Evolutionary conservation across 2,329 filamentous ascomycete genomes (phyloP), one percentile per base, ranked within the genome.

Genomic region (Talaromyces pinophilus): DNA sequence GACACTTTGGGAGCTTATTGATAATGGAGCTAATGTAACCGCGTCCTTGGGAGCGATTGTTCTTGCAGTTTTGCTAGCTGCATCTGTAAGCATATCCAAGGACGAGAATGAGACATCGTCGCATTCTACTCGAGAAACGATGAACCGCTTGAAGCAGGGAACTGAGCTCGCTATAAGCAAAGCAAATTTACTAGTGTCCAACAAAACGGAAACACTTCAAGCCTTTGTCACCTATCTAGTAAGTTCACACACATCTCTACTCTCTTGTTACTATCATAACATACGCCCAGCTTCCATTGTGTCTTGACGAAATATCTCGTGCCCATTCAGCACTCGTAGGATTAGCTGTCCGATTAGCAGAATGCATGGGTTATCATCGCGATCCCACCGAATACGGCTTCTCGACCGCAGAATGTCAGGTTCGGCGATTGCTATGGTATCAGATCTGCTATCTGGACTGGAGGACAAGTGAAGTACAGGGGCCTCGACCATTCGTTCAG

Each of bases 381-480:
- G 90, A 93, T 69, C 88, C 89, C 15, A 84, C 87, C 57, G 82
- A 84, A 10, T 92, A 90, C 71, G 86, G 85, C 1, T 83, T 90
- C 66, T 86, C 84, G 2, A 84, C 90, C 0, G 78, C 92, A 3
- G 90, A 92, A 70, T 88, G 87, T 0, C 89, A 93, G 62, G 82
- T 92, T 2, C 86, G 90, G 11, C 86, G 90, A 4, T 79, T 92
- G 44, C 82, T 92, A 42, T 93, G 90, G 90, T 88, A 92, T 73
- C 90, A 93, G 71, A 82, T 93, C 22, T 92, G 89, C 76, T 91
- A 91, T 74, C 82, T 93, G 8, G 90, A 93, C 73, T 85, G 92
- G 65, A 84, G 90, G 50, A 92, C 90, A 1, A 91, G 87, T 72
- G 90, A 93, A 76, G 86, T 88, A 1, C 90, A 91, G 68, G 91